Evolutionary conservation across 139 green algal genomes (phyloP).

Genomic region (Gonium pectorale): DNA sequence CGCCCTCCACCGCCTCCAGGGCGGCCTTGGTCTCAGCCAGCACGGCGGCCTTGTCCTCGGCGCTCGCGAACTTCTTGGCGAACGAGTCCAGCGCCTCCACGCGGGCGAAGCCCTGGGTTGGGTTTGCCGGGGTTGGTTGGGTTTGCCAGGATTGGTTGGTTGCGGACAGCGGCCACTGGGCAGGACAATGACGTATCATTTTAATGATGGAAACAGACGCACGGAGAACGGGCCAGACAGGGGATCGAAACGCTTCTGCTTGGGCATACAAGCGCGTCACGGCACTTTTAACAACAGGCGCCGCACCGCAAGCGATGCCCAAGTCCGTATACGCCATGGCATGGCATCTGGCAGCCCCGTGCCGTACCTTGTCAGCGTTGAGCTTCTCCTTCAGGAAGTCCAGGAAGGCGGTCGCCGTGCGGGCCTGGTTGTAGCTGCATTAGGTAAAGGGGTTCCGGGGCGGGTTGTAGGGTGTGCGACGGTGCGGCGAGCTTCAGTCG

Average conservation of each 20-base stretch:
- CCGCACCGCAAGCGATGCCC: too few species aligned
- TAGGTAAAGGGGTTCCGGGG: neutral
- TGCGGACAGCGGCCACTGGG: too few species aligned
- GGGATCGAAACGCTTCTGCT: too few species aligned
- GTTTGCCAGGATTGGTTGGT: too few species aligned
- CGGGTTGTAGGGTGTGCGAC: neutral
- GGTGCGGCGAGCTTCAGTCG: too few species aligned
- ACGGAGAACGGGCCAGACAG: too few species aligned
- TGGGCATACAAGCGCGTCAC: too few species aligned
- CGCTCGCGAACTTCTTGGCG: slow-evolving; percentile 52
- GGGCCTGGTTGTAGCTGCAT: slow-evolving; percentile 79
- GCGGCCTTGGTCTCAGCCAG: slow-evolving; percentile 31
- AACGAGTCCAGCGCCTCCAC: slow-evolving; percentile 72
- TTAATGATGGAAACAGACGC: too few species aligned
- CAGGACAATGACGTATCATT: too few species aligned
- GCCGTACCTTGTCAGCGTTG: slow-evolving; percentile 60
- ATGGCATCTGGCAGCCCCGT: too few species aligned
- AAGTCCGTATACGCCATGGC: too few species aligned
- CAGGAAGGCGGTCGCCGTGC: slow-evolving; percentile 73
- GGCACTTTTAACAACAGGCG: too few species aligned
- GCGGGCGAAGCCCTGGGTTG: slow-evolving; percentile 62
- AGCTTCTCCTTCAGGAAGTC: slow-evolving; percentile 81
- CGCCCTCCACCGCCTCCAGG: slow-evolving; percentile 37
- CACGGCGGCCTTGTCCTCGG: slow-evolving; percentile 44
- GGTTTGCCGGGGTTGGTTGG: neutral